Evolutionary conservation across 352 stramenopile species (phyloP).

Genomic region (Pythium myriotylum): DNA sequence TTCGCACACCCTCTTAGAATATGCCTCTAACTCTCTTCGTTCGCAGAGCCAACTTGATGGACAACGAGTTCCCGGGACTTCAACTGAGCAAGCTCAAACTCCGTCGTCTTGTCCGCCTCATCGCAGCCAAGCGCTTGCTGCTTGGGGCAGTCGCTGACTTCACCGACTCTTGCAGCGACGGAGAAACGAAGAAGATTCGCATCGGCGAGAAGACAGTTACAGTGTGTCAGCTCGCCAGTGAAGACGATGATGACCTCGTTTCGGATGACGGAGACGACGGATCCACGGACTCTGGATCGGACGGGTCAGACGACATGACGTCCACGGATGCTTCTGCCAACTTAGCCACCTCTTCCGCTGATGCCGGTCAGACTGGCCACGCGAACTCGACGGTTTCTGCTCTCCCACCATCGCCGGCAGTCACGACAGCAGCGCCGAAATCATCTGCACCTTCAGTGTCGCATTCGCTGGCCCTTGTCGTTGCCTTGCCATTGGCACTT

Average conservation of each 20-base stretch:
- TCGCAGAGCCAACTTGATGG: conserved; percentile 10
- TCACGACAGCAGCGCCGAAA: no score
- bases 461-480: no score
- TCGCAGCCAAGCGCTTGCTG: conserved; percentile 13
- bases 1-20: background rate
- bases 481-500: no score
- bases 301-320: background rate
- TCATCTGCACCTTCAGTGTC: no score
- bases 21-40: background rate
- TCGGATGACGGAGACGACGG: conserved; percentile 12
- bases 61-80: conserved; percentile 11
- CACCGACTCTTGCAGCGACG: conserved; percentile 12
- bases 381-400: no score
- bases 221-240: conserved; percentile 12
- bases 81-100: conserved; percentile 22
- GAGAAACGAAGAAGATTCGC: conserved; percentile 15
- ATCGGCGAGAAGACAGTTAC: background rate
- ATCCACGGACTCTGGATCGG: background rate
- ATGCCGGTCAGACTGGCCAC: no score
- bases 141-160: conserved; percentile 21
- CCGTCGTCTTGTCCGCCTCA: conserved; percentile 16
- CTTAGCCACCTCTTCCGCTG: background rate
- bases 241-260: conserved; percentile 22
- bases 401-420: no score
- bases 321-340: background rate